Base-by-base conservation (phyloP, 345 rosid species). In the Arabidopsis arenosa region DNA sequence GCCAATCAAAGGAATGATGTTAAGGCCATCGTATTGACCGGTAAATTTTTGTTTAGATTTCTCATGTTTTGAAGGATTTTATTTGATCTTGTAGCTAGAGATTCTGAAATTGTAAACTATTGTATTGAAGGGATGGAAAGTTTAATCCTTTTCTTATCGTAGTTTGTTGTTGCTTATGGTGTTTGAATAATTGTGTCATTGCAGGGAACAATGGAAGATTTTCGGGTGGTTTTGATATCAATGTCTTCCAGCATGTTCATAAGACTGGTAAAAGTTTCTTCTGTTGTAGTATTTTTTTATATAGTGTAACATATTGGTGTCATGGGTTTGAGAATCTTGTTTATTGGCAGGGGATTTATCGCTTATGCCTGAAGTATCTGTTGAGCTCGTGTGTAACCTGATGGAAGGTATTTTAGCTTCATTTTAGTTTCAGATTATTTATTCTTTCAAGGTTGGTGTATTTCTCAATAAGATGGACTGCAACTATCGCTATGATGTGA, bases 191-290 rank as follows among this genome's bases (percentile, higher is more conserved):
- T 36, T 55, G 72, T 23, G 12, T 76, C 26, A 36, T 63, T 66
- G 44, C 79, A 94, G 98, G 98, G 66, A 85, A 89, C 39, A 83
- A 86, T 66, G 91, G 96, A 75, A 90, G 89, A 80, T 94, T 92
- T 80, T 93, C 92, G 0, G 98, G 95, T 54, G 98, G 98, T 33
- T 93, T 93, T 26, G 98, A 93, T 62, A 88, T 93, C 77, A 87
- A 84, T 82, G 97, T 91, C 52, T 90, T 93, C 78, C 80, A 78
- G 80, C 82, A 88, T 82, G 79, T 91, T 80, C 97, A 94, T 26
- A 76, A 70, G 81, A 82, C 84, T 62, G 96, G 98, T 94, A 87
- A 63, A 63, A 5, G 39, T 9, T 60, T 59, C 33, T 58, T 60
- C 12, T 44, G 41, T 39, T 72, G 15, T 45, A 7, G 43, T 71